Base-by-base conservation (phyloP, 73 alveolate species). In the Paramecium pentaurelia region DNA sequence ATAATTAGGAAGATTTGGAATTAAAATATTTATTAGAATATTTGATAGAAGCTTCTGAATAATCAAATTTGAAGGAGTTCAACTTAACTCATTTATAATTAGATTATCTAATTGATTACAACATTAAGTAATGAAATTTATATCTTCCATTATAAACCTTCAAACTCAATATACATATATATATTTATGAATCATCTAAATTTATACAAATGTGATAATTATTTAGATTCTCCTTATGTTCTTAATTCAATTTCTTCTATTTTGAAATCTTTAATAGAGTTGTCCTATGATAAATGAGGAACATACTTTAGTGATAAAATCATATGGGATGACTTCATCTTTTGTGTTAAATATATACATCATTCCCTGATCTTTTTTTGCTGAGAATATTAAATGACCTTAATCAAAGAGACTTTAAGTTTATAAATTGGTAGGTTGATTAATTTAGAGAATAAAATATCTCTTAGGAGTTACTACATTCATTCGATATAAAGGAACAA, bases 1-100 rank as follows among this genome's bases (percentile, higher is more conserved):
- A 95, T 27, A 96, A 95, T 83, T 60, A 89, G 83, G 49, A 77
- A 8, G 99, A 96, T 95, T 93, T 86, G 58, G 98, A 96, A 92
- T 90, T 97, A 86, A 93, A 92, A 86, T 95, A 94, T 58, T 83
- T 97, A 59, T 54, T 93, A 16, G 87, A 93, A 49, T 96, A 95
- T 92, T 93, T 96, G 47, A 51, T 73, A 60, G 92, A 71, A 25
- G 94, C 93, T 1, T 71, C 94, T 1, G 86, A 93, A 7, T 60
- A 86, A 5, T 77, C 75, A 32, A 93, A 93, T 70, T 45, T 93
- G 1, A 59, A 93, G 40, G 85, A 34, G 9, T 89, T 89, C 75
- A 89, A 89, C 40, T 16, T 42, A 89, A 32, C 77, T 8, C 42
- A 73, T 58, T 85, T 89, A 9, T 71, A 83, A 30, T 51, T 89